Evolutionary conservation across 495 filamentous ascomycete genomes (phyloP), one percentile per base, ranked within the genome.

Genomic region (Recurvomyces mirabilis): DNA sequence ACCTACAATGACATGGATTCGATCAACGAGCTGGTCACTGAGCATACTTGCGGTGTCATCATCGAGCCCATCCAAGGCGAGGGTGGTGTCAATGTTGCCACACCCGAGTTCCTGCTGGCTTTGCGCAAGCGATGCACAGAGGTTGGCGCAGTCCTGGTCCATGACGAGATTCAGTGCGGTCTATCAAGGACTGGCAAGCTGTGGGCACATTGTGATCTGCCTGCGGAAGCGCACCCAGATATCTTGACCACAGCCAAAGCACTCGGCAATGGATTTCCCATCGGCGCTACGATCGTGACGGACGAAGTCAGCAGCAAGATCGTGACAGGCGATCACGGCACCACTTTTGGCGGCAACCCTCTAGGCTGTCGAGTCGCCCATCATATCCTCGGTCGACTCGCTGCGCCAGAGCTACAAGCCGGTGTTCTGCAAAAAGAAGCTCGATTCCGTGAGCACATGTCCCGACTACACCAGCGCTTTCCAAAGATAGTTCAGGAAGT

Each of bases 1-100:
- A 79, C 67, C 11, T 89, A 80, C 68, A 95, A 98, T 55, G 79
- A 96, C 59, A 63, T 84, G 12, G 74, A 66, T 15, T 75, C 70
- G 17, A 68, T 96, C 26, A 61, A 78, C 23, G 66, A 68, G 1
- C 68, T 94, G 7, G 74, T 98, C 22, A 94, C 82, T 0, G 77
- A 83, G 4, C 75, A 79, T 41, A 95, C 93, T 1, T 94, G 87
- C 59, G 84, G 86, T 53, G 91, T 96, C n/a, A 84, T 98, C 38
- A 74, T 96, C 18, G 91, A 98, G 69, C 91, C 91, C 12, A 95
- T 98, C 51, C 91, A 98, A 65, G 91, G 91, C 29, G 91, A 98
- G 67, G 91, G 91, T 28, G 91, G 91, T 49, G 80, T 98, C 26
- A 82, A 86, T 51, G 76, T 84, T 10, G 91, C 84, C 2, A 82